Percentiles rank a stretch among this genome's conserved stretches.
These are phyloP conservation scores for Acaromyces ingoldii DNA, from an alignment of 1,284 basidiomycete species.

Conservation along the genomic window DNA sequence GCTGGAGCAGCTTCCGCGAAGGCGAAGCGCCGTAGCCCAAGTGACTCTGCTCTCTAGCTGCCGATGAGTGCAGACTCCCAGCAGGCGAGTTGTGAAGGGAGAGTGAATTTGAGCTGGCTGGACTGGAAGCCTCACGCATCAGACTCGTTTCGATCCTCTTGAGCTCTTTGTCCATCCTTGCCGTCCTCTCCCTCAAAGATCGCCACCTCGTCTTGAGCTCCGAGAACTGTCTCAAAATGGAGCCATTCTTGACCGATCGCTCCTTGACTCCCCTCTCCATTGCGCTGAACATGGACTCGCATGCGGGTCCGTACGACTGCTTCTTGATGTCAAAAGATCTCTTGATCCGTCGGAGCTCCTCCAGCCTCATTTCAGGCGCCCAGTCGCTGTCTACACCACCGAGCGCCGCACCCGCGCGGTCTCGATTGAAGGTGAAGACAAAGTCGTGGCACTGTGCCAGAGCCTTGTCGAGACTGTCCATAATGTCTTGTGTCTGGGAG, in stretches of 20 bases:
- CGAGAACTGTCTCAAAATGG: slow-evolving; percentile 76
- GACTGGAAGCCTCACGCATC: too few relatives aligned
- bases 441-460: slow-evolving; percentile 73
- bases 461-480: slow-evolving; percentile 86
- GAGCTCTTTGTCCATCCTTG: slow-evolving; percentile 75
- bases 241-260: slow-evolving; percentile 87
- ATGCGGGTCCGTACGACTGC: slow-evolving; percentile 84
- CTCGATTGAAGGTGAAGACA: slow-evolving; percentile 20
- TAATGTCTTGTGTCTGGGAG: slow-evolving; percentile 91
- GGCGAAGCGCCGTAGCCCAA: too few relatives aligned
- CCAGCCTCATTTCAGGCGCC: slow-evolving; percentile 20
- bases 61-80: too few relatives aligned
- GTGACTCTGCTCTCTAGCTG: too few relatives aligned
- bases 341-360: slow-evolving; percentile 22
- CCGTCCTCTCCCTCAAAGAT: slow-evolving; percentile 68
- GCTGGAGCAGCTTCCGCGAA: too few relatives aligned
- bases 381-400: not conserved
- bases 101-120: too few relatives aligned
- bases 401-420: slow-evolving; percentile 16
- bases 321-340: slow-evolving; percentile 35
- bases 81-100: too few relatives aligned
- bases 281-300: slow-evolving; percentile 83
- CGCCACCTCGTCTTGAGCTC: slow-evolving; percentile 80
- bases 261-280: slow-evolving; percentile 87
- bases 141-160: slow-evolving; percentile 58